A percentile compares a stretch with the other conserved stretches of the same genome.
These are phyloP conservation scores for Pseudogymnoascus sp. DNA, from an alignment of 2,329 filamentous ascomycete species.

Conservation along the genomic window DNA sequence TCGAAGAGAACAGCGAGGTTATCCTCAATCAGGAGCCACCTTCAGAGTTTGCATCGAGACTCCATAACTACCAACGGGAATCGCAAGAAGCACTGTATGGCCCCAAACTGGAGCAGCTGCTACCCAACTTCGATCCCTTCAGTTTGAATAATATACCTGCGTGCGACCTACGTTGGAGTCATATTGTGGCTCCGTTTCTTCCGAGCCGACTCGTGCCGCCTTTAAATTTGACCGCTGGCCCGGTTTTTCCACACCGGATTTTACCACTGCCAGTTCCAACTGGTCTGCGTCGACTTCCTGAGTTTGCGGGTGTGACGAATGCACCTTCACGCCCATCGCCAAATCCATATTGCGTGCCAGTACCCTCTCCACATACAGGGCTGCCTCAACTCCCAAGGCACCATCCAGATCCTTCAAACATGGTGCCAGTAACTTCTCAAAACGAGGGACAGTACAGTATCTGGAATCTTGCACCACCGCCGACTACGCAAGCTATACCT, in stretches of 20 bases:
- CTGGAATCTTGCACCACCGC: neutral
- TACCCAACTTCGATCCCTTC: neutral
- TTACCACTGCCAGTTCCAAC: neutral
- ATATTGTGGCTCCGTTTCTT: neutral
- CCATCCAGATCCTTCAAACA: neutral
- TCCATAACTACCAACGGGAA: neutral
- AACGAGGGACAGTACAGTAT: neutral
- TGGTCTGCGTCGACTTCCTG: neutral
- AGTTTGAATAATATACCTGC: neutral
- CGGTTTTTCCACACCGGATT: neutral
- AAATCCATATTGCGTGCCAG: neutral
- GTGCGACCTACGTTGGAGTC: neutral
- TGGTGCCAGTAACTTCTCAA: neutral
- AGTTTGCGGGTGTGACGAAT: no score
- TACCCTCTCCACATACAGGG: neutral
- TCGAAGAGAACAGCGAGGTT: neutral
- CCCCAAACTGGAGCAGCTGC: neutral
- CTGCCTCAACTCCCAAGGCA: neutral
- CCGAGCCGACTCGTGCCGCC: neutral
- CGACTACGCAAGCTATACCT: neutral
- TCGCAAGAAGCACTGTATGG: neutral
- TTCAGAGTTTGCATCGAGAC: neutral
- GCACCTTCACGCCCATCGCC: neutral
- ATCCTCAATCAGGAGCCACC: neutral
- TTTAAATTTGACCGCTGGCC: neutral